Percentiles rank a stretch among this genome's conserved stretches.
These are phyloP conservation scores for Arbutus unedo DNA, from an alignment of 148 eudicot species.

Conservation along the genomic window DNA sequence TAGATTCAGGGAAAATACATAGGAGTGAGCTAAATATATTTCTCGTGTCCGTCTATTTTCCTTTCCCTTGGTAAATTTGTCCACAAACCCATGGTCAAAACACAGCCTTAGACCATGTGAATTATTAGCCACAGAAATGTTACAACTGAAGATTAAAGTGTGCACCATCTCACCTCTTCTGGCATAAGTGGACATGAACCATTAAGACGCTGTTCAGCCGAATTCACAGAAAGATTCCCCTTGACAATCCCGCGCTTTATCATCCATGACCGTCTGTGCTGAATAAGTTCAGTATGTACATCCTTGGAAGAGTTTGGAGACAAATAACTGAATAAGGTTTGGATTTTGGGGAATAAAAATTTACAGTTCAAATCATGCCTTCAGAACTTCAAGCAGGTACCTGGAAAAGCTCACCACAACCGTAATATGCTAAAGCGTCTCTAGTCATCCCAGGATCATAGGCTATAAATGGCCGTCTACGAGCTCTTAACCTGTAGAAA, in stretches of 20 bases:
- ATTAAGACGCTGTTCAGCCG: constrained; percentile 59
- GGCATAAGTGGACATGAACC: constrained; percentile 95
- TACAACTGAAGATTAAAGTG: background rate
- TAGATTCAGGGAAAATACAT: background rate
- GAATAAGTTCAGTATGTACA: constrained; percentile 91
- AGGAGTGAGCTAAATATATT: background rate
- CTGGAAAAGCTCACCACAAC: constrained; percentile 97
- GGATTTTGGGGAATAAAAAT: constrained; percentile 3
- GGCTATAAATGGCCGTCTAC: constrained; percentile 76
- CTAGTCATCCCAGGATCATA: constrained; percentile 95
- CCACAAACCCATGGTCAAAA: background rate
- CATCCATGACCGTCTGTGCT: constrained; percentile 92
- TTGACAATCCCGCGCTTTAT: constrained; percentile 79
- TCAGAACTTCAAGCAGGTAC: constrained; percentile 32
- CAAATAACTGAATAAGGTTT: constrained; percentile 20
- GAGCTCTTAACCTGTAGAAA: constrained; percentile 51
- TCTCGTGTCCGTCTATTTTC: background rate
- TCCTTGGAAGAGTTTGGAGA: constrained; percentile 41
- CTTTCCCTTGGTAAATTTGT: background rate
- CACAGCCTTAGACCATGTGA: background rate
- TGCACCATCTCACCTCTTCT: constrained; percentile 58
- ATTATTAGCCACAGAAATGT: background rate
- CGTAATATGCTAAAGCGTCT: constrained; percentile 86
- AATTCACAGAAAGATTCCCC: constrained; percentile 78
- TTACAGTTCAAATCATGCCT: background rate